Conservation (phyloP, 345 rosid genomes). For the Alliaria petiolata region DNA sequence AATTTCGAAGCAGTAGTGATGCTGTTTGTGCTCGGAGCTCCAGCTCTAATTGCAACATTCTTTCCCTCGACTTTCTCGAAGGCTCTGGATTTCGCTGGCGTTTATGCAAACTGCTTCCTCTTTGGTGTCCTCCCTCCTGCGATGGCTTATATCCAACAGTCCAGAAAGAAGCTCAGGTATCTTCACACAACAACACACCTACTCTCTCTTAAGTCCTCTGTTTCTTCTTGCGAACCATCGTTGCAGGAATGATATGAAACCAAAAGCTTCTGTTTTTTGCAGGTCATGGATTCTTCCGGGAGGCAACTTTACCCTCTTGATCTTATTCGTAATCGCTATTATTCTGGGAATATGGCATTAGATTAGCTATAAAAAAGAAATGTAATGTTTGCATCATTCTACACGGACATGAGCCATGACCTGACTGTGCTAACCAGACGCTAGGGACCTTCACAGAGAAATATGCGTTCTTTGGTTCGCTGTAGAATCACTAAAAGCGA, state of each 20-base stretch:
- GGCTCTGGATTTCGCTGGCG: conserved; percentile 88
- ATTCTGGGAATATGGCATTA: conserved; percentile 82
- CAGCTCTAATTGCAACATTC: conserved; percentile 64
- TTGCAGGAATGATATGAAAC: conserved; percentile 12
- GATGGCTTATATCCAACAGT: conserved; percentile 80
- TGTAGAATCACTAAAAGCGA: background rate
- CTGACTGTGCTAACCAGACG: conserved; percentile 17
- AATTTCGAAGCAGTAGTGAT: conserved; percentile 41
- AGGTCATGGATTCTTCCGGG: conserved; percentile 66
- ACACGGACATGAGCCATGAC: background rate
- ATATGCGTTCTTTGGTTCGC: background rate
- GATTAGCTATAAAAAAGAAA: conserved; percentile 12
- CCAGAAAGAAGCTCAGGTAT: conserved; percentile 79
- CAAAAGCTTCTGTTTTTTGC: conserved; percentile 32
- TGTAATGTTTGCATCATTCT: conserved; percentile 8
- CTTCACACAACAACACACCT: background rate
- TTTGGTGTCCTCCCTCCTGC: conserved; percentile 89
- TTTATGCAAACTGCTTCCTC: conserved; percentile 85
- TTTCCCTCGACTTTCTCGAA: conserved; percentile 66
- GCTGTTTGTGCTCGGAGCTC: conserved; percentile 50
- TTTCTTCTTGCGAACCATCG: background rate
- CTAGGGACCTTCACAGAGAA: background rate
- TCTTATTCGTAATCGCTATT: conserved; percentile 58
- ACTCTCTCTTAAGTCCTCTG: background rate
- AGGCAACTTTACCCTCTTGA: conserved; percentile 52